A percentile compares a stretch with the other conserved stretches of the same genome.
Evolutionary conservation across 306 rosid species (phyloP).

Genomic region (Bauhinia variegata): DNA sequence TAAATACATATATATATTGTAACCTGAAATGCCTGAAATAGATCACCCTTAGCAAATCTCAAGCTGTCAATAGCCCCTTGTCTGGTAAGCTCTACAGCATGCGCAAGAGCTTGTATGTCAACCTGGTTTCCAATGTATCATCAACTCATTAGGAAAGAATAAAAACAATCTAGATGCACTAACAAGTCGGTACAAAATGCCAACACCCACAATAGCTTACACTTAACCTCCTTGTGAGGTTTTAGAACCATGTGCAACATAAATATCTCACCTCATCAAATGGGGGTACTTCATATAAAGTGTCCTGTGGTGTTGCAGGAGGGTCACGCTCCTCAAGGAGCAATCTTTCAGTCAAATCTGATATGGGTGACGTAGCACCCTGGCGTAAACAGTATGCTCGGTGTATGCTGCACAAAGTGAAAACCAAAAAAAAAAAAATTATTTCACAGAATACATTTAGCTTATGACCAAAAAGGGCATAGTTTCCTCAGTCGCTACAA

Average conservation of each 20-base stretch:
- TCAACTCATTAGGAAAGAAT: constrained; percentile 22
- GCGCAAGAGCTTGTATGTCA: constrained; percentile 98
- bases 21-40: constrained; percentile 96
- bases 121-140: constrained; percentile 58
- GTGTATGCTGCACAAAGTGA: constrained; percentile 68
- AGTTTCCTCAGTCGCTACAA: constrained; percentile 10
- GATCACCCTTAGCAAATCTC: constrained; percentile 93
- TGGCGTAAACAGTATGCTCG: constrained; percentile 87
- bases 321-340: constrained; percentile 92
- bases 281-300: constrained; percentile 84
- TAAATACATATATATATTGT: constrained; percentile 19
- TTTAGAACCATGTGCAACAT: constrained; percentile 24
- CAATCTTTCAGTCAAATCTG: constrained; percentile 90
- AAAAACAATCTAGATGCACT: constrained; percentile 1
- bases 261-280: constrained; percentile 84
- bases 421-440: no score
- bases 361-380: constrained; percentile 87
- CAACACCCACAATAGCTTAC: constrained; percentile 17
- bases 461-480: no score
- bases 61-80: constrained; percentile 98
- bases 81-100: constrained; percentile 97
- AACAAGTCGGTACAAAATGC: constrained; percentile 3
- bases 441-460: neutral
- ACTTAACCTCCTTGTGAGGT: neutral
- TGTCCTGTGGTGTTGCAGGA: constrained; percentile 86